These are phyloP conservation scores for Beauveria caledonica DNA, from an alignment of 2,329 filamentous ascomycete genomes.

Conservation along the genomic window DNA sequence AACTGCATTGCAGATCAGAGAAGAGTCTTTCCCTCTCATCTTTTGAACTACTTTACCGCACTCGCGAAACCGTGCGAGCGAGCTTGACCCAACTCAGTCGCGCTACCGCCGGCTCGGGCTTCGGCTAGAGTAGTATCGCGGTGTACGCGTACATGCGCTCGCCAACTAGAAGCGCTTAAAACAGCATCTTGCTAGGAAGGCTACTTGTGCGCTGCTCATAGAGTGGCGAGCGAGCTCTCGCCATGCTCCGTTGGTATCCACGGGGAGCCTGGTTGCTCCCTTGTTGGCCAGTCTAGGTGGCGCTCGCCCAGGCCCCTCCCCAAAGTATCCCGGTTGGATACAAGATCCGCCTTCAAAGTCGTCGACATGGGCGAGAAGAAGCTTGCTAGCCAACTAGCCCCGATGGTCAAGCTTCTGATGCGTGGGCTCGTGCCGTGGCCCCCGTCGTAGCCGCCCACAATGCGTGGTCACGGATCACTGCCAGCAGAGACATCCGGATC, in stretches of 20 bases:
- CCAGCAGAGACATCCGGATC: background rate
- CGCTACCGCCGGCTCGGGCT: background rate
- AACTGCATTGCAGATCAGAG: background rate
- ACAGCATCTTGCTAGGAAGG: background rate
- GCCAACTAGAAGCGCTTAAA: constrained; percentile 1
- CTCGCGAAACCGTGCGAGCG: background rate
- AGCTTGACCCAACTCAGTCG: background rate
- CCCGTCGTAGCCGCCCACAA: background rate
- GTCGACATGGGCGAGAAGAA: background rate
- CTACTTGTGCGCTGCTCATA: background rate
- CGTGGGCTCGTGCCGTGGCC: background rate
- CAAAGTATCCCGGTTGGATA: background rate
- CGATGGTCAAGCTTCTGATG: background rate
- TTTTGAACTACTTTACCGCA: background rate
- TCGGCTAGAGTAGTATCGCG: background rate
- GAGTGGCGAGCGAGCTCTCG: background rate
- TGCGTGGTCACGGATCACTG: background rate
- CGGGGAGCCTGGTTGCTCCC: background rate
- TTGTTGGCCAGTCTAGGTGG: background rate
- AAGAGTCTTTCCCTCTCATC: background rate
- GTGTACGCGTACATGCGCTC: background rate
- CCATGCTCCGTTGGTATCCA: background rate
- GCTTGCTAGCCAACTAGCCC: background rate
- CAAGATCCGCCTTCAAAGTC: background rate
- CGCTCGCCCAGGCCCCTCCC: background rate